Evolutionary conservation across 768 basidiomycete genomes (phyloP).

Genomic region (Auricularia heimuer): DNA sequence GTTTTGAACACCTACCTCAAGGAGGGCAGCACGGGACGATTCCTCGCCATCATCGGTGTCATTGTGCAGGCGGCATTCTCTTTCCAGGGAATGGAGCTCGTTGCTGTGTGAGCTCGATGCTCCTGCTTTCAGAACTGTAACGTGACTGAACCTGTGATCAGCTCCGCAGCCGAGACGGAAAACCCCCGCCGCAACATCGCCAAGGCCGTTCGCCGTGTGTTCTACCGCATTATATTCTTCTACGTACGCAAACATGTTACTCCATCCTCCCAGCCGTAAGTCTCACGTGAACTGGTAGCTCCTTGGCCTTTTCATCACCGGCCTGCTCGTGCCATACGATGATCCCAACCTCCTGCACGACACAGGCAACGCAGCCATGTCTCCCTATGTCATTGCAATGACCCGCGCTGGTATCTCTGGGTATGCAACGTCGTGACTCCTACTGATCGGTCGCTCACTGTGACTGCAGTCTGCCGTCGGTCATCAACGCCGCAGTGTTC

Average conservation of each 20-base stretch:
- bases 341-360: conserved; percentile 42
- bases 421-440: conserved; percentile 12
- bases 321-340: conserved; percentile 69
- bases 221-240: conserved; percentile 72
- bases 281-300: conserved; percentile 31
- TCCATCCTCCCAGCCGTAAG: neutral
- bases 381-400: conserved; percentile 82
- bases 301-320: conserved; percentile 61
- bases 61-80: conserved; percentile 59
- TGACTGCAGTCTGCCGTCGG: conserved; percentile 39
- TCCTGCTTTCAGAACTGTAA: conserved; percentile 12
- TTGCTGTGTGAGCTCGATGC: conserved; percentile 42
- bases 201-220: conserved; percentile 66
- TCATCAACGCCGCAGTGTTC: conserved; percentile 66
- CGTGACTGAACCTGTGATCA: conserved; percentile 15
- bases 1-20: conserved; percentile 12
- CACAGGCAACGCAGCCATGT: conserved; percentile 58
- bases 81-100: conserved; percentile 67
- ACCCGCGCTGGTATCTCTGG: conserved; percentile 58
- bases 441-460: neutral
- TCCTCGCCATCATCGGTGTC: conserved; percentile 32
- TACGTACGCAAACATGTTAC: conserved; percentile 36
- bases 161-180: conserved; percentile 67
- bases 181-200: conserved; percentile 72
- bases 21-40: conserved; percentile 21